Percentiles rank a stretch among this genome's conserved stretches.
phyloP scores from a whole-genome alignment of 1,139 yeast genomes.

The Pichia sp. region DNA sequence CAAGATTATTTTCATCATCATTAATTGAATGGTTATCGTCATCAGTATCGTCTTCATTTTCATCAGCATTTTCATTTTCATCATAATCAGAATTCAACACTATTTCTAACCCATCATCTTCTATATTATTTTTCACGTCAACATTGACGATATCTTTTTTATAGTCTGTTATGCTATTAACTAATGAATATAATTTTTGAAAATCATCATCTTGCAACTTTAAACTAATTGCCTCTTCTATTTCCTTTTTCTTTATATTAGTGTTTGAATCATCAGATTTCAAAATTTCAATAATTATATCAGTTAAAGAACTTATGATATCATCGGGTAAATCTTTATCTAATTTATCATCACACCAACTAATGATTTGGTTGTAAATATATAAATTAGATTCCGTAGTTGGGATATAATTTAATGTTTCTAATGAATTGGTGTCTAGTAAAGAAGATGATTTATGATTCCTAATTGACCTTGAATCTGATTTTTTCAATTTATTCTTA shows the following conservation, averaged over 20 bases:
- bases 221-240: slow-evolving; percentile 45
- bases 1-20: background rate
- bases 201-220: slow-evolving; percentile 42
- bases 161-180: slow-evolving; percentile 55
- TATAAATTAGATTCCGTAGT: slow-evolving; percentile 40
- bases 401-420: slow-evolving; percentile 46
- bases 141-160: slow-evolving; percentile 22
- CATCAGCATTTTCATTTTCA: slow-evolving; percentile 21
- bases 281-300: slow-evolving; percentile 54
- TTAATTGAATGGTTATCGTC: no score
- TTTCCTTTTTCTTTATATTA: slow-evolving; percentile 29
- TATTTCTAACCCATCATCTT: slow-evolving; percentile 35
- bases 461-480: slow-evolving; percentile 1
- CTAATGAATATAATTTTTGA: slow-evolving; percentile 46
- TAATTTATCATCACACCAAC: slow-evolving; percentile 43
- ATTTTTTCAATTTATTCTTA: slow-evolving; percentile 4
- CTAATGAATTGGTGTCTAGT: slow-evolving; percentile 31
- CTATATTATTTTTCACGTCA: slow-evolving; percentile 26
- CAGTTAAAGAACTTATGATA: slow-evolving; percentile 53
- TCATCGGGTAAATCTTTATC: slow-evolving; percentile 56
- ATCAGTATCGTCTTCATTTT: slow-evolving; percentile 2
- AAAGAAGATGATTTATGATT: slow-evolving; percentile 17
- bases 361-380: slow-evolving; percentile 40
- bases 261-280: slow-evolving; percentile 45
- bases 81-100: slow-evolving; percentile 38